Conservation (phyloP, 805 yeast species). For the Saccharomycopsis sp. region DNA sequence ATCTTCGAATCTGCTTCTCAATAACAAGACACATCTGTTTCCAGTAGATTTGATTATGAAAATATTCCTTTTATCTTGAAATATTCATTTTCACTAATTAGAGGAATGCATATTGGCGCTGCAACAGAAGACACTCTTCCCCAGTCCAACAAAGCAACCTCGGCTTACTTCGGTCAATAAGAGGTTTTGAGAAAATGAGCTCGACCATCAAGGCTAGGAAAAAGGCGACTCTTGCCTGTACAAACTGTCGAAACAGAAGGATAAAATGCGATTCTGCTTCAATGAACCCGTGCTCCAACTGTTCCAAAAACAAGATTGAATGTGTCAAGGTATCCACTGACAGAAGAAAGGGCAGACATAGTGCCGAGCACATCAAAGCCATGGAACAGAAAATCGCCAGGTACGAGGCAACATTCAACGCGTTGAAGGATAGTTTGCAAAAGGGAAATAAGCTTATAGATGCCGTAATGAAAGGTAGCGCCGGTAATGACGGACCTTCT, state of each 20-base stretch:
- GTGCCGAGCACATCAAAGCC: conserved; percentile 4
- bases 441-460: conserved; percentile 1
- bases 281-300: conserved; percentile 3
- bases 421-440: conserved; percentile 2
- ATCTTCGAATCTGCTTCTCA: no score
- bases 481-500: not conserved
- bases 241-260: conserved; percentile 8
- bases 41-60: no score
- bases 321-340: conserved; percentile 7
- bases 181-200: not conserved
- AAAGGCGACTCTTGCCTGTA: conserved; percentile 9
- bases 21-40: no score
- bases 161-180: no score
- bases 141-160: no score
- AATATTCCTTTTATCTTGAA: no score
- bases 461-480: not conserved
- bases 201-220: conserved; percentile 1
- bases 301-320: conserved; percentile 3
- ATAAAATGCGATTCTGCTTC: conserved; percentile 7
- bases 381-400: conserved; percentile 4
- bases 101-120: no score
- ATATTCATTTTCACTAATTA: no score
- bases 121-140: no score
- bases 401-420: conserved; percentile 3
- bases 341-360: conserved; percentile 8